Conservation (phyloP, 2,329 filamentous ascomycete genomes). For the Magnaporthales sp. region DNA sequence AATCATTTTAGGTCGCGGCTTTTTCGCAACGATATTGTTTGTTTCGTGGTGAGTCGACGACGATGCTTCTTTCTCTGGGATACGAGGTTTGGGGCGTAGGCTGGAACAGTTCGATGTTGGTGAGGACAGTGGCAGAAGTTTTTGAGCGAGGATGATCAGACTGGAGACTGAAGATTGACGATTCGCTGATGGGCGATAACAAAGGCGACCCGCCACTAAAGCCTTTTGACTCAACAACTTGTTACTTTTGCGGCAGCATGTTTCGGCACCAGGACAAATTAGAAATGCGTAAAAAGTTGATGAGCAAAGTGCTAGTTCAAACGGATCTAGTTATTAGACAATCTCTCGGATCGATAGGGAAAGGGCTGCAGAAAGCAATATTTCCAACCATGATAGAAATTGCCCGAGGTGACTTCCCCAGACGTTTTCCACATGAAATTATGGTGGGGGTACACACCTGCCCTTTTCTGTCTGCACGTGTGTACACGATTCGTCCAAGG, state of each 20-base stretch:
- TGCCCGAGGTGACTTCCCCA: too few relatives aligned
- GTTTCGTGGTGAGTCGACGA: background rate
- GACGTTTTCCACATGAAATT: background rate
- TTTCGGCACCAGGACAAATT: too few relatives aligned
- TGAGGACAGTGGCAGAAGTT: background rate
- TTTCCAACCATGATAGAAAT: too few relatives aligned
- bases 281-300: too few relatives aligned
- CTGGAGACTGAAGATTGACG: too few relatives aligned
- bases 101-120: background rate
- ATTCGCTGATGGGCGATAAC: too few relatives aligned
- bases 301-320: too few relatives aligned
- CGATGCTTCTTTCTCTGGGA: background rate
- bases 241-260: too few relatives aligned
- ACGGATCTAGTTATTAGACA: too few relatives aligned
- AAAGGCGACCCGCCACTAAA: too few relatives aligned
- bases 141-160: background rate
- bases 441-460: background rate
- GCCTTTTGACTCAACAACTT: too few relatives aligned
- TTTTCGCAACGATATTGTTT: background rate
- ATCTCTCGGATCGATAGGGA: background rate
- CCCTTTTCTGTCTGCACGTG: background rate
- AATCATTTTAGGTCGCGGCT: background rate
- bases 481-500: background rate
- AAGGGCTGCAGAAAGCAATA: too few relatives aligned
- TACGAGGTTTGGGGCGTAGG: background rate